Conservation (phyloP, 306 rosid genomes). For the Morella rubra region DNA sequence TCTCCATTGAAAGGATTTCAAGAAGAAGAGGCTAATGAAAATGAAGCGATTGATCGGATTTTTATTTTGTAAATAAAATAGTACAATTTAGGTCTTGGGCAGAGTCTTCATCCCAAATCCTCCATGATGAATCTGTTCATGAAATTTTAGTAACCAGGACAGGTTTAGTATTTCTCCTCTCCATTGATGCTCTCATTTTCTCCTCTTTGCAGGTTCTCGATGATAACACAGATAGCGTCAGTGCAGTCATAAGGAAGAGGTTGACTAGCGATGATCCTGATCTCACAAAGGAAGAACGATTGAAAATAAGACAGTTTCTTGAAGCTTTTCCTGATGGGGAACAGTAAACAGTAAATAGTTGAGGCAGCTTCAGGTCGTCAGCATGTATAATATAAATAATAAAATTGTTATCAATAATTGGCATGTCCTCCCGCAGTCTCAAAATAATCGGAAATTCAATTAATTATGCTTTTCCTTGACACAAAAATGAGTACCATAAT, state of each 20-base stretch:
- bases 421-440: slow-evolving; percentile 7
- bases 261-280: slow-evolving; percentile 62
- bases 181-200: slow-evolving; percentile 19
- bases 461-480: too few relatives aligned
- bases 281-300: slow-evolving; percentile 61
- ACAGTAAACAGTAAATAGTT: slow-evolving; percentile 35
- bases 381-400: slow-evolving; percentile 28
- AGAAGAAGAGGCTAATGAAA: background rate
- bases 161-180: slow-evolving; percentile 10
- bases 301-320: slow-evolving; percentile 58
- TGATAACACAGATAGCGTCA: slow-evolving; percentile 34
- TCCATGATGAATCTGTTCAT: background rate
- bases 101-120: background rate
- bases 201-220: slow-evolving; percentile 53
- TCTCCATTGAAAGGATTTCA: background rate
- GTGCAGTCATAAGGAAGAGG: slow-evolving; percentile 52
- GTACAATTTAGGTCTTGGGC: background rate
- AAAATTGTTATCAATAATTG: background rate
- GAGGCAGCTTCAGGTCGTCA: slow-evolving; percentile 1
- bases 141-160: background rate
- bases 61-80: background rate
- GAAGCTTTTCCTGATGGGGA: slow-evolving; percentile 56
- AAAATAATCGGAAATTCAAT: background rate
- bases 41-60: background rate
- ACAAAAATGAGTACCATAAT: too few relatives aligned